A percentile compares a stretch with the other conserved stretches of the same genome.
phyloP scores from a whole-genome alignment of 768 basidiomycete genomes.

The Psilocybe azurescens region DNA sequence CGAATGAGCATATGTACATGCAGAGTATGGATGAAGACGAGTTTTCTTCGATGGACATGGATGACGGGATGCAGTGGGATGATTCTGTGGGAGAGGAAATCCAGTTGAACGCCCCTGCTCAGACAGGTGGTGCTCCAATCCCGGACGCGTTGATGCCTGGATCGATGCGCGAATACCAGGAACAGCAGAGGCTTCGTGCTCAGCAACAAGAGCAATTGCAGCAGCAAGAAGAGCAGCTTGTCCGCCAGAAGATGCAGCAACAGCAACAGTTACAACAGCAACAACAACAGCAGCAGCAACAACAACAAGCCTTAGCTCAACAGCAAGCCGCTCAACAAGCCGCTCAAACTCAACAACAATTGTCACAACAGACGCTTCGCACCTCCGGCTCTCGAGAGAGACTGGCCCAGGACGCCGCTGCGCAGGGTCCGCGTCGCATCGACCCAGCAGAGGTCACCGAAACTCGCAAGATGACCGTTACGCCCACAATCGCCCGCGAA shows the following conservation, averaged over 20 bases:
- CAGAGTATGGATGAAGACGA: too few species aligned
- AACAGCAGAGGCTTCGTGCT: constrained; percentile 31
- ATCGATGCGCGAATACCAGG: constrained; percentile 34
- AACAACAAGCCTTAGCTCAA: constrained; percentile 35
- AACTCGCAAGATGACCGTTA: constrained; percentile 78
- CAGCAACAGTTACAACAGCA: constrained; percentile 29
- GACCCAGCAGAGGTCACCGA: constrained; percentile 77
- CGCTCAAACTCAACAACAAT: constrained; percentile 36
- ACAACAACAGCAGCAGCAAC: too few species aligned
- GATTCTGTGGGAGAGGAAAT: too few species aligned
- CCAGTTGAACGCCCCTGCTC: constrained; percentile 16
- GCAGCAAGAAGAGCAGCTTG: constrained; percentile 15
- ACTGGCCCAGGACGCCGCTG: constrained; percentile 19
- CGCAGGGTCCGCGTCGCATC: constrained; percentile 31
- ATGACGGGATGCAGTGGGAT: too few species aligned
- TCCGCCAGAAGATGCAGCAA: constrained; percentile 10
- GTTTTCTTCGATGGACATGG: too few species aligned
- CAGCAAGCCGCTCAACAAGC: constrained; percentile 37
- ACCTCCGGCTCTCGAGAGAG: constrained; percentile 13
- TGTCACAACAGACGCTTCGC: constrained; percentile 23
- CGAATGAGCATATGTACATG: too few species aligned
- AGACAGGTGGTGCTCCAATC: constrained; percentile 20
- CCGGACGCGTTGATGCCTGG: constrained; percentile 44
- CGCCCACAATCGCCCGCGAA: constrained; percentile 77
- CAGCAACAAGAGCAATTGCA: constrained; percentile 19